Base-by-base conservation (phyloP, 257 asterid species). In the Sherardia arvensis region DNA sequence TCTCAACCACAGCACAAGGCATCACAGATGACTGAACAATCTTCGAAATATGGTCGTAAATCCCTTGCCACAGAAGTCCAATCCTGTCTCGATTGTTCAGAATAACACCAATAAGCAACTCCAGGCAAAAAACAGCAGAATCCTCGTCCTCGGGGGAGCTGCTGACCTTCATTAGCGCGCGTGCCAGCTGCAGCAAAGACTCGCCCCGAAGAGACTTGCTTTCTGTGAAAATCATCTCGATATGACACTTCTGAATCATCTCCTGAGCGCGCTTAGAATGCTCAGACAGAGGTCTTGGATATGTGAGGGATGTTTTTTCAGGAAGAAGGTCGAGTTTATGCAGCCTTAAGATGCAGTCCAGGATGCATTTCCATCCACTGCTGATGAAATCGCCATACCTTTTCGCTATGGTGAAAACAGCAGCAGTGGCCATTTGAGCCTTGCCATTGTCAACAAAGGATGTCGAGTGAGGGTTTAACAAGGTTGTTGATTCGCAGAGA, bases 251-350 rank as follows among this genome's bases (percentile, higher is more conserved):
- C 73, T 91, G 96, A 56, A 91, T 91, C 36, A 95, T 91, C 80
- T 86, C 94, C 61, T 84, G 90, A 0, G 98, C 84, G 67, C 94
- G 95, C 62, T 91, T 95, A 78, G 86, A 96, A 71, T 96, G 91
- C 62, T 91, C 98, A 12, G 98, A 83, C 36, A 95, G 96, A 69
- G 86, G 95, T 43, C 91, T 86, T 72, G 94, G 81, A 78, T 80
- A 88, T 33, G 85, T 71, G 53, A 83, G 84, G 56, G 89, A n/a
- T n/a, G 87, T 83, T 91, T 91, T 64, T 93, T 88, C 95, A 63
- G 98, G 96, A 60, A 91, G 88, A 69, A 91, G 95, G 40, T 96
- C 96, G 23, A 91, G 95, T 79, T 91, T 91, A 80, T 91, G 98
- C 78, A 91, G 64, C 69, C 95, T 79, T 71, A 91, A 75, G 82